Percentiles rank a stretch among this genome's conserved stretches.
These are phyloP conservation scores for Candida golubevii DNA, from an alignment of 805 yeast species.

Conservation along the genomic window DNA sequence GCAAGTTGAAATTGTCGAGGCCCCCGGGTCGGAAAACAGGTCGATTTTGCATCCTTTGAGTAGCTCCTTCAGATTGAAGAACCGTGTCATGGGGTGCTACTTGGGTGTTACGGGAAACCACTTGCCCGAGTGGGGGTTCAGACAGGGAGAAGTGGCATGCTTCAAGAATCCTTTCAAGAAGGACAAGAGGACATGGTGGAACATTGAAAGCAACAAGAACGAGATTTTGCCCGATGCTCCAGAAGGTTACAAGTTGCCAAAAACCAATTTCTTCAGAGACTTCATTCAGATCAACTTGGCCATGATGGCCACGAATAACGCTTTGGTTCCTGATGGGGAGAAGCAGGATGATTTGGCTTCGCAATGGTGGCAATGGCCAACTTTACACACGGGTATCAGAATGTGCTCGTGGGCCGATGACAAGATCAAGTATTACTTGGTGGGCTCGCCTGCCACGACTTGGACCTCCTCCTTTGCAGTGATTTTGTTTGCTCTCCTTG, in stretches of 20 bases:
- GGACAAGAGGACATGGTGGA: slow-evolving; percentile 89
- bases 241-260: slow-evolving; percentile 59
- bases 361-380: slow-evolving; percentile 83
- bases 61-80: slow-evolving; percentile 72
- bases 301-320: slow-evolving; percentile 82
- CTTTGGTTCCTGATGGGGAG: slow-evolving; percentile 71
- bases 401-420: slow-evolving; percentile 69
- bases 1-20: slow-evolving; percentile 66
- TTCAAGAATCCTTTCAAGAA: slow-evolving; percentile 57
- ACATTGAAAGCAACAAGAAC: slow-evolving; percentile 68
- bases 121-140: slow-evolving; percentile 96
- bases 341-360: slow-evolving; percentile 70
- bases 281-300: slow-evolving; percentile 70
- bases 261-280: slow-evolving; percentile 55
- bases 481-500: slow-evolving; percentile 46
- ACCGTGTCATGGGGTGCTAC: slow-evolving; percentile 71
- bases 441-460: slow-evolving; percentile 66
- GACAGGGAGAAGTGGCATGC: slow-evolving; percentile 95
- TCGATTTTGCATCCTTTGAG: slow-evolving; percentile 71
- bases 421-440: slow-evolving; percentile 55
- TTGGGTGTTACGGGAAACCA: slow-evolving; percentile 75
- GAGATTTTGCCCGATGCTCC: slow-evolving; percentile 55
- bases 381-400: slow-evolving; percentile 61
- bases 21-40: slow-evolving; percentile 50
- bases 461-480: slow-evolving; percentile 68